Evolutionary conservation across 768 basidiomycete genomes (phyloP).

Genomic region (Mycena amicta): DNA sequence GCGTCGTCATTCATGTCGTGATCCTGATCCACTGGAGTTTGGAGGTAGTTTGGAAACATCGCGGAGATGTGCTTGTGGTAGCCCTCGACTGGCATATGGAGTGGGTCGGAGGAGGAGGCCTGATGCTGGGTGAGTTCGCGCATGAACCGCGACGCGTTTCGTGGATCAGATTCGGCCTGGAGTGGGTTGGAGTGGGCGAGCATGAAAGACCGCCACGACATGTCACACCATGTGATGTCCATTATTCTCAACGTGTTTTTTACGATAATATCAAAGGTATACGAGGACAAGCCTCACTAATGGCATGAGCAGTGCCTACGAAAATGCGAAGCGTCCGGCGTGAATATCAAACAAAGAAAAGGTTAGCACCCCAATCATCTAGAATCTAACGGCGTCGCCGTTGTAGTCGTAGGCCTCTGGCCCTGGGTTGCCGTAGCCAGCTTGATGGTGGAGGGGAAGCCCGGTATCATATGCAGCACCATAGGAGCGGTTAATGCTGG

Average conservation of each 20-base stretch:
- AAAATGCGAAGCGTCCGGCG: constrained; percentile 1
- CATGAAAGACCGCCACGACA: background rate
- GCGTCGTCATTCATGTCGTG: constrained; percentile 39
- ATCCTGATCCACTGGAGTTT: constrained; percentile 52
- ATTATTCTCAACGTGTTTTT: background rate
- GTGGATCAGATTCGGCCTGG: background rate
- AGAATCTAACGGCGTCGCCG: constrained; percentile 21
- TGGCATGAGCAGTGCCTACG: background rate
- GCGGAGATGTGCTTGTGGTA: constrained; percentile 56
- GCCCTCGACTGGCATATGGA: constrained; percentile 39
- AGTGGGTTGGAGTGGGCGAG: background rate
- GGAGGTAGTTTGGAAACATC: constrained; percentile 36
- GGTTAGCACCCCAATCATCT: constrained; percentile 7
- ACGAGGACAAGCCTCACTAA: background rate
- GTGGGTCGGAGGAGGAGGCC: constrained; percentile 56
- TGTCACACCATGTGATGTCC: background rate
- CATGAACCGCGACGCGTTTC: background rate
- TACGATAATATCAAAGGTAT: background rate
- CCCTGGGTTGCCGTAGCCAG: constrained; percentile 37
- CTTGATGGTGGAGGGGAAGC: constrained; percentile 65
- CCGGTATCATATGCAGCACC: constrained; percentile 53
- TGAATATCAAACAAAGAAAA: constrained; percentile 1
- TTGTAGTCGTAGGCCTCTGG: constrained; percentile 41
- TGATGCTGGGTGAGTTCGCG: constrained; percentile 29
- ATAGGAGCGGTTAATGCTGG: constrained; percentile 36